phyloP scores from a whole-genome alignment of 2,329 filamentous ascomycete genomes.

The Fusarium sp. region DNA sequence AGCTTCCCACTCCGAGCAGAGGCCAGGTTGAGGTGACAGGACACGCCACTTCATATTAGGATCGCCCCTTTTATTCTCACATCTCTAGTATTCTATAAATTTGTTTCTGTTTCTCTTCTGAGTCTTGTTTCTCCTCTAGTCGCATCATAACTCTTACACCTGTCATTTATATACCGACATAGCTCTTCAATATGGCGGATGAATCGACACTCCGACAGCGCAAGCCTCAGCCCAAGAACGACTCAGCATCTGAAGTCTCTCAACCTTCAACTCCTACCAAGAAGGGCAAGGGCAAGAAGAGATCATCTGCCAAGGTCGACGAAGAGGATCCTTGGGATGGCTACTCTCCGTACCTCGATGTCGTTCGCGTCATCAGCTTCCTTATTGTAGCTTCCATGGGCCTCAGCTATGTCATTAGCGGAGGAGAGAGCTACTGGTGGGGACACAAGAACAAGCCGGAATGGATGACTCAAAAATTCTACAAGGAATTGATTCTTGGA shows the following conservation, averaged over 20 bases:
- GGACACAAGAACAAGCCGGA: constrained; percentile 70
- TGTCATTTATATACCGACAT: background rate
- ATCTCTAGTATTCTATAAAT: constrained; percentile 11
- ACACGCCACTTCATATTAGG: constrained; percentile 40
- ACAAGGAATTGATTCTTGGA: constrained; percentile 59
- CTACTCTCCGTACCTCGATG: constrained; percentile 69
- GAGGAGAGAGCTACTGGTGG: constrained; percentile 78
- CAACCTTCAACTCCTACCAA: constrained; percentile 46
- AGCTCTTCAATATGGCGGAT: constrained; percentile 52
- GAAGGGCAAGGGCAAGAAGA: constrained; percentile 34
- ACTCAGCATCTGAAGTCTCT: constrained; percentile 34
- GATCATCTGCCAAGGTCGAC: constrained; percentile 39
- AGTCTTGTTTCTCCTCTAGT: background rate
- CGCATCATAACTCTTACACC: background rate
- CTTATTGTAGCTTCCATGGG: constrained; percentile 74
- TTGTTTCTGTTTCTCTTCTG: background rate
- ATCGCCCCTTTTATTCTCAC: constrained; percentile 22
- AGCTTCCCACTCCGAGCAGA: constrained; percentile 37
- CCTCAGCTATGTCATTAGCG: constrained; percentile 81
- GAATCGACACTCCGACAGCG: constrained; percentile 60
- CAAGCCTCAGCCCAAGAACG: constrained; percentile 51
- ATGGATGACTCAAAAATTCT: constrained; percentile 68
- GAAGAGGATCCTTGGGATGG: constrained; percentile 65
- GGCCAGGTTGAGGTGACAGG: constrained; percentile 23
- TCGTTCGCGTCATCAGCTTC: constrained; percentile 76